A percentile compares a stretch with the other conserved stretches of the same genome.
Conservation (phyloP, 805 yeast species). For the Starmerella khaoyaiensis region DNA sequence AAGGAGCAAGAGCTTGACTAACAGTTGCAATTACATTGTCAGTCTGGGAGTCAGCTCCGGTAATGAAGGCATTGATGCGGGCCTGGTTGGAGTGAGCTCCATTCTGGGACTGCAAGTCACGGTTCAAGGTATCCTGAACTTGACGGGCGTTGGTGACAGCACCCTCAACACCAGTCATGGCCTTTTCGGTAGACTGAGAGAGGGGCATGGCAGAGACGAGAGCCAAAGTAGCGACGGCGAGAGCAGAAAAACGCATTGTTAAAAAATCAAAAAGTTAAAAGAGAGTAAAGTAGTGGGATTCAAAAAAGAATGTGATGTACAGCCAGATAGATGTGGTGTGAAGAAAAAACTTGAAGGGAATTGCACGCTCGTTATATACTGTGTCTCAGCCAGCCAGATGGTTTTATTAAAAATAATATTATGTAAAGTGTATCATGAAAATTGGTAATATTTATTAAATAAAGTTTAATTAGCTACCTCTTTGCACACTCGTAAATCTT, state of each 20-base stretch:
- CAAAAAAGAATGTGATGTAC: too few species aligned
- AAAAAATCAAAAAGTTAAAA: background rate
- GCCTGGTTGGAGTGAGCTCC: constrained; percentile 17
- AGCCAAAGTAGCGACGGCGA: constrained; percentile 16
- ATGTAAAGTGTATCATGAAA: too few species aligned
- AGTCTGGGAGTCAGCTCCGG: constrained; percentile 26
- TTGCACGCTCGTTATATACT: background rate
- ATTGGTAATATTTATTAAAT: too few species aligned
- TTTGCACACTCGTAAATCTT: too few species aligned
- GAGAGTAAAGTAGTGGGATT: background rate
- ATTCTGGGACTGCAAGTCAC: constrained; percentile 12
- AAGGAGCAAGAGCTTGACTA: constrained; percentile 10
- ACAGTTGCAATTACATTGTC: constrained; percentile 21
- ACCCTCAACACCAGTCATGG: constrained; percentile 16
- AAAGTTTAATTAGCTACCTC: background rate
- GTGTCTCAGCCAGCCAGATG: too few species aligned
- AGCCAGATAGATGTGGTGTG: constrained; percentile 2
- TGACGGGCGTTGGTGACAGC: constrained; percentile 17
- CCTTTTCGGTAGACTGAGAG: background rate
- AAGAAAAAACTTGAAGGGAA: background rate
- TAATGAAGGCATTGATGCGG: constrained; percentile 19
- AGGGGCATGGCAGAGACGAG: constrained; percentile 16
- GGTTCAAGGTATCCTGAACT: constrained; percentile 17
- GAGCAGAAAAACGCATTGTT: constrained; percentile 15
- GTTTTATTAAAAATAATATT: too few species aligned